Evolutionary conservation across 495 filamentous ascomycete species (phyloP), one percentile per base, ranked within the genome.

Genomic region (Saxophila tyrrhenica): DNA sequence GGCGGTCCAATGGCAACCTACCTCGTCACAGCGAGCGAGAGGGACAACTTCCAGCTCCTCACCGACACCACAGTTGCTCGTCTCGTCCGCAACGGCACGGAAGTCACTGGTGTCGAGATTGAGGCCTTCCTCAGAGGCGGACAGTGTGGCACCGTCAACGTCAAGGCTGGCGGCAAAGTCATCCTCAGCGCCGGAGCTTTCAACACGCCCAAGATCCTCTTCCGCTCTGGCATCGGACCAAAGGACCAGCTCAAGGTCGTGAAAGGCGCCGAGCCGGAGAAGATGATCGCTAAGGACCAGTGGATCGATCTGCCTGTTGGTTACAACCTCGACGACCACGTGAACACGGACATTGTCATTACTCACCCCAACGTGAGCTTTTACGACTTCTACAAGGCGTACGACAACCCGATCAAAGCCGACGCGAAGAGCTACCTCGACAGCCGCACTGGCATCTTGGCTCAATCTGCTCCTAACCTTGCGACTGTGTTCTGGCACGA

Each of bases 221-320:
- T 67, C 56, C 63, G 65, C 7, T 66, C 63, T 48, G 67, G 67
- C 39, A 69, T 69, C 39, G 67, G 67, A 8, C 67, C 67, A 35
- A 58, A 57, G 39, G 67, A 64, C 25, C 67, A 69, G 55, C 62
- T 69, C 47, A 57, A 58, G 25, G 50, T 67, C 39, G 67, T 67
- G 49, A 60, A 63, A 54, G 50, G 39, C 29, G 67, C 65, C 43
- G 67, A 69, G 50, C 64, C 64, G 8, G 11, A 56, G 0, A 62
- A 48, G 24, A 59, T 69, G 35, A 75, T 80, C 66, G 76, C 75
- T 62, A 78, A 72, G 60, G 80, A 81, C 24, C 61, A 78, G 17
- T 88, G 84, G 84, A 84, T 90, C 62, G 71, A 80, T 57, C 72
- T 86, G 16, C 85, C 86, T 20, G 85, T 90, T 19, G 85, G 86